These are phyloP conservation scores for Cladochytrium replicatum DNA, from an alignment of 192 early-diverging fungal genomes.

Conservation along the genomic window DNA sequence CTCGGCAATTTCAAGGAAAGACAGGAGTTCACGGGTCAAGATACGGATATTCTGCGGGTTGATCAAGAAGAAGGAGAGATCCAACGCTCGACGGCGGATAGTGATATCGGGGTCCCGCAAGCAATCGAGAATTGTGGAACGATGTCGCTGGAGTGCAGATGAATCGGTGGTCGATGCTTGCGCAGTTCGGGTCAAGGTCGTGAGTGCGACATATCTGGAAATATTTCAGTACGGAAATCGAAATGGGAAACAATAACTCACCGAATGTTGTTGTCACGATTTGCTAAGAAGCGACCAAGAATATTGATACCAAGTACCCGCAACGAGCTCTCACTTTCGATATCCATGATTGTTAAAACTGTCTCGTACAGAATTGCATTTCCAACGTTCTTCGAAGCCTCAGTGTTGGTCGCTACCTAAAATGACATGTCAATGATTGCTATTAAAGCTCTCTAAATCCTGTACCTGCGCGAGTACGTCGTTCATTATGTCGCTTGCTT, in stretches of 20 bases:
- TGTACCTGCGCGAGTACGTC: constrained; percentile 84
- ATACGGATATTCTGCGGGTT: constrained; percentile 86
- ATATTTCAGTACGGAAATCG: constrained; percentile 7
- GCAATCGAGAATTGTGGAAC: constrained; percentile 92
- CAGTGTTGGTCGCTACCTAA: constrained; percentile 85
- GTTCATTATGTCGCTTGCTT: constrained; percentile 86
- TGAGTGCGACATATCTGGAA: constrained; percentile 86
- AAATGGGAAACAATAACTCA: constrained; percentile 24
- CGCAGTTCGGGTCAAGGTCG: constrained; percentile 82
- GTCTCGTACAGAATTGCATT: constrained; percentile 97
- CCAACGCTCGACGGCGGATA: constrained; percentile 90
- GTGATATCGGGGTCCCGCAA: constrained; percentile 90
- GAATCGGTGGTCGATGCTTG: constrained; percentile 62
- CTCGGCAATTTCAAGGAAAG: constrained; percentile 87
- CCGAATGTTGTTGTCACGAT: constrained; percentile 96
- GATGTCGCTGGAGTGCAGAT: constrained; percentile 92
- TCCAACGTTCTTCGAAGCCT: constrained; percentile 91
- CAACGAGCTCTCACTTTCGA: constrained; percentile 80
- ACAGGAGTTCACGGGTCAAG: constrained; percentile 83
- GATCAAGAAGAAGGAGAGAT: constrained; percentile 93
- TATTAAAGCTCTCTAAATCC: background rate
- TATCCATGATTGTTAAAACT: constrained; percentile 92
- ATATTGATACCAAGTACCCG: constrained; percentile 96
- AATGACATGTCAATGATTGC: background rate
- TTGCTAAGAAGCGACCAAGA: constrained; percentile 88